phyloP scores from a whole-genome alignment of 371 early-diverging fungal genomes.

The Mucor plumbeus region DNA sequence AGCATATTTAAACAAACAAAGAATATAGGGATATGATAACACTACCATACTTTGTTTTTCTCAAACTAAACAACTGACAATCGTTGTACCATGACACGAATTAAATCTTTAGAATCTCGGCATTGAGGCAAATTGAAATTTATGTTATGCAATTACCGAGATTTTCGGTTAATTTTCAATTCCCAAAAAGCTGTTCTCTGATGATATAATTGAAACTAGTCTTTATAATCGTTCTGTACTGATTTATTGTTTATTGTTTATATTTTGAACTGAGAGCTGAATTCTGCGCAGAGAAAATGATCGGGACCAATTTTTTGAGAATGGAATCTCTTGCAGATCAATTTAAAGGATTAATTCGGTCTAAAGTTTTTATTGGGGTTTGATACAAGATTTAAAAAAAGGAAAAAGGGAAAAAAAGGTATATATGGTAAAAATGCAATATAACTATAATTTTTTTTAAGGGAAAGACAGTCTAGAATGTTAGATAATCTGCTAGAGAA shows the following conservation, averaged over 20 bases:
- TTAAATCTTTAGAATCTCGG: not conserved
- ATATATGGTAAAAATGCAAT: slow-evolving; percentile 2
- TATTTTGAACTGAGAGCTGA: too few species aligned
- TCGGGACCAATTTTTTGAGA: not conserved
- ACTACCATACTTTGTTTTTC: not conserved
- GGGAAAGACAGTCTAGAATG: slow-evolving; percentile 1
- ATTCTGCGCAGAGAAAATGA: not conserved
- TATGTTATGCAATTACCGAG: not conserved
- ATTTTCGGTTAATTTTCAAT: not conserved
- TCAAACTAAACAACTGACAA: not conserved
- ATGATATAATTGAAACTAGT: not conserved
- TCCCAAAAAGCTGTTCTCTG: not conserved
- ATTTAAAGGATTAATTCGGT: not conserved
- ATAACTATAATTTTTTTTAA: not conserved
- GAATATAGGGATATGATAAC: not conserved
- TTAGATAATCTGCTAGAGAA: not conserved
- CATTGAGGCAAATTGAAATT: slow-evolving; percentile 1
- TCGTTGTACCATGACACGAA: not conserved
- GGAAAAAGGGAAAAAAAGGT: not conserved
- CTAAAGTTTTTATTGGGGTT: not conserved
- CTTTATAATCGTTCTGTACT: not conserved
- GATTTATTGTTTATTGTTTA: too few species aligned
- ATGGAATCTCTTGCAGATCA: not conserved
- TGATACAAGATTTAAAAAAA: not conserved
- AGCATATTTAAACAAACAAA: not conserved